These are phyloP conservation scores for Albophoma yamanashiensis DNA, from an alignment of 2,329 filamentous ascomycete genomes.

Conservation along the genomic window DNA sequence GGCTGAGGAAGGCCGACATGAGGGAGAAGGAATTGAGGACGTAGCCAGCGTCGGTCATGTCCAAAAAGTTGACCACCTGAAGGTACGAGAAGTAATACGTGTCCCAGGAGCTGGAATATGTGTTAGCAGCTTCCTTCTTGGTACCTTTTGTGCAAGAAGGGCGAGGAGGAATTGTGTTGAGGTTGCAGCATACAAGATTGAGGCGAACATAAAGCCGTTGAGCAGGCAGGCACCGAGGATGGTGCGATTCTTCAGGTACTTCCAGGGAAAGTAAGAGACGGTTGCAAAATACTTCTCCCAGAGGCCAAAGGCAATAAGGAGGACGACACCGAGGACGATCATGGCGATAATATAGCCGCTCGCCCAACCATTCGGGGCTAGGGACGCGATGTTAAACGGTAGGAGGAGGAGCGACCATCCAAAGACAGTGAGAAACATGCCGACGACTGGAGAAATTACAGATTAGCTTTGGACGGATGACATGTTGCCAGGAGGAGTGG, in stretches of 20 bases:
- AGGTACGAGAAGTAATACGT: constrained; percentile 41
- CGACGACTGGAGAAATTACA: constrained; percentile 23
- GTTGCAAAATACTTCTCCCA: constrained; percentile 48
- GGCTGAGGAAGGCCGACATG: constrained; percentile 32
- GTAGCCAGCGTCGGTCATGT: constrained; percentile 28
- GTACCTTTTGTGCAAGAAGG: too few relatives aligned
- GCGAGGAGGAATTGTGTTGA: background rate
- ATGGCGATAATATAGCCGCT: constrained; percentile 34
- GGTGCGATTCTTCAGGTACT: constrained; percentile 37
- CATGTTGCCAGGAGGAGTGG: too few relatives aligned
- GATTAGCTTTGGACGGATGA: too few relatives aligned
- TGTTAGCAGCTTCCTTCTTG: background rate
- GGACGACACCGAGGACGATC: constrained; percentile 37
- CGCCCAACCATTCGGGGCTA: constrained; percentile 26
- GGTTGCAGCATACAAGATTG: constrained; percentile 23
- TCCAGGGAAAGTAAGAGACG: constrained; percentile 45
- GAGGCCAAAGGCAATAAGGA: constrained; percentile 36
- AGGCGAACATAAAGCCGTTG: constrained; percentile 28
- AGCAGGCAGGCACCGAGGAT: constrained; percentile 33
- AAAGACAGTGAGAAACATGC: constrained; percentile 39
- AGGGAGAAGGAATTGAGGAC: constrained; percentile 33
- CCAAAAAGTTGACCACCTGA: constrained; percentile 30
- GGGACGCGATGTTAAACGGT: constrained; percentile 31
- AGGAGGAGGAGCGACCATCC: constrained; percentile 42
- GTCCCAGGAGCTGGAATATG: constrained; percentile 23